Conservation (phyloP, 768 basidiomycete species). For the Trametes gibbosa region DNA sequence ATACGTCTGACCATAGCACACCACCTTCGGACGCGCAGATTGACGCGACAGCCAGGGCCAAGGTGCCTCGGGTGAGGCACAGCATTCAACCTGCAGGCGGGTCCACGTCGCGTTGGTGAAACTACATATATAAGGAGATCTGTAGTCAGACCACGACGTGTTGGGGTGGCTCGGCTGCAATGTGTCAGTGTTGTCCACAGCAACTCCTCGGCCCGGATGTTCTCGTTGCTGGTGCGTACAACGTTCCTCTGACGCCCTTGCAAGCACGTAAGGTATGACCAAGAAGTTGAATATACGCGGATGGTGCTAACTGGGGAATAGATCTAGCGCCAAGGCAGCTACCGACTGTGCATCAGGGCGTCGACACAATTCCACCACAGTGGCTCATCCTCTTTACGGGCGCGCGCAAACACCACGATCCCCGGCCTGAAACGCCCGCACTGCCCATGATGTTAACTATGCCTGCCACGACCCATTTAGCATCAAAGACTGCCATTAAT, state of each 20-base stretch:
- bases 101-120: neutral
- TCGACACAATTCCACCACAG: neutral
- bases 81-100: too few relatives aligned
- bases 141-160: neutral
- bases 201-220: neutral
- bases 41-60: neutral
- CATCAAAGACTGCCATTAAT: neutral
- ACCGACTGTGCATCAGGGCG: too few relatives aligned
- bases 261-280: neutral
- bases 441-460: neutral
- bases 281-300: neutral
- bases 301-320: too few relatives aligned
- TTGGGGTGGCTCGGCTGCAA: neutral
- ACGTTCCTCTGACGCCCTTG: neutral
- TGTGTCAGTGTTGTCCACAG: neutral
- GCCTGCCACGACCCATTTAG: neutral
- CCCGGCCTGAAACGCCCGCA: neutral
- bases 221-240: neutral
- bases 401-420: neutral
- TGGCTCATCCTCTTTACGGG: neutral
- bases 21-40: neutral
- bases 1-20: constrained; percentile 3
- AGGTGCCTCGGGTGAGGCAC: too few relatives aligned
- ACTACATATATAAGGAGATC: neutral
- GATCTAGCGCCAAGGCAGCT: too few relatives aligned